Percentiles rank a stretch among this genome's conserved stretches.
Conservation (phyloP, 768 basidiomycete species). For the Stropharia rugosoannulata region DNA sequence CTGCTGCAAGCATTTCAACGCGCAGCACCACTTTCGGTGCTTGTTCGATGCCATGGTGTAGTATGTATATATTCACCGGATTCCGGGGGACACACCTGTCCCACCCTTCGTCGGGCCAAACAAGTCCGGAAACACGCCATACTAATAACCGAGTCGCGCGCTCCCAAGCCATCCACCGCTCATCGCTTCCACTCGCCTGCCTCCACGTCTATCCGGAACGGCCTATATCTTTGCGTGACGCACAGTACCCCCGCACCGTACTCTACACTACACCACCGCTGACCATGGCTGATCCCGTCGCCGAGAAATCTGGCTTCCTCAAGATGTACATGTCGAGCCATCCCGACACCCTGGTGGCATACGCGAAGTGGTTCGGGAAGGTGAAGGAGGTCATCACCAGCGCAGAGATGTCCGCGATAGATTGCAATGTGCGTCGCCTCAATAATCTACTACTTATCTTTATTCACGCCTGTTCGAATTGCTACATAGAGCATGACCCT, state of each 20-base stretch:
- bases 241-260: background rate
- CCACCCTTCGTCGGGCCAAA: slow-evolving; percentile 1
- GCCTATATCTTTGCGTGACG: background rate
- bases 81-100: background rate
- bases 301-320: slow-evolving; percentile 72
- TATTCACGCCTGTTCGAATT: too few species aligned
- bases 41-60: background rate
- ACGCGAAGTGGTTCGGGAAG: slow-evolving; percentile 75
- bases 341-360: slow-evolving; percentile 82
- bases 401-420: slow-evolving; percentile 73
- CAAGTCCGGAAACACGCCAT: background rate
- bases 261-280: background rate
- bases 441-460: background rate
- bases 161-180: too few species aligned
- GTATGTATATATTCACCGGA: background rate
- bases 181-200: background rate
- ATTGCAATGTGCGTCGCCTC: slow-evolving; percentile 50
- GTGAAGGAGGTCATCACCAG: slow-evolving; percentile 51
- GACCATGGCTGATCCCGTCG: slow-evolving; percentile 69
- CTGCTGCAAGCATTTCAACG: too few species aligned
- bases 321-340: slow-evolving; percentile 86
- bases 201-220: background rate
- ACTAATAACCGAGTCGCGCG: background rate
- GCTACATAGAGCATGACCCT: slow-evolving; percentile 64
- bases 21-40: too few species aligned